Conservation (phyloP, 352 stramenopile genomes). For the Phytophthora foliorum region DNA sequence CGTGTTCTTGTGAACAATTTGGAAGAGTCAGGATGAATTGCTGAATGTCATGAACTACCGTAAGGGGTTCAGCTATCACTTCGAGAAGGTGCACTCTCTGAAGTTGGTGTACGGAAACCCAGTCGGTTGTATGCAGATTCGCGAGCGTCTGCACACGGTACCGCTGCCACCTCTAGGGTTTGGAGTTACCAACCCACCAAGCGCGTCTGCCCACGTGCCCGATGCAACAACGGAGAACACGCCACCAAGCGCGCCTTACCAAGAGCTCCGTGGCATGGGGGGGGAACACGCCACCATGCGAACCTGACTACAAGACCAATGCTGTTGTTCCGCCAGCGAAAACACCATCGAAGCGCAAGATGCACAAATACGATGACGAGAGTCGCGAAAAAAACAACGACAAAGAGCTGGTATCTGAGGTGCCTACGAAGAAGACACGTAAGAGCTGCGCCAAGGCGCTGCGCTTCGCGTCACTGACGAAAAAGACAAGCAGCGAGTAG, state of each 20-base stretch:
- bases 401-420: neutral
- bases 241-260: no score
- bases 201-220: neutral
- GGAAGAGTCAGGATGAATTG: neutral
- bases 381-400: neutral
- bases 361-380: neutral
- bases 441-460: neutral
- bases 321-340: no score
- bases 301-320: no score
- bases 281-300: no score
- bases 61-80: neutral
- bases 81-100: constrained; percentile 12
- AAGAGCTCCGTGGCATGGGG: no score
- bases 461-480: neutral
- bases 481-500: no score
- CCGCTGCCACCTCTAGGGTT: neutral
- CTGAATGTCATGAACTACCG: constrained; percentile 2
- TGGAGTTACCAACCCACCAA: neutral
- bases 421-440: neutral
- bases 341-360: neutral
- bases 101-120: constrained; percentile 3
- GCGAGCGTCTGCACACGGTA: neutral
- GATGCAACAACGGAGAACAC: no score
- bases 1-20: constrained; percentile 1
- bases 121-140: constrained; percentile 4